These are phyloP conservation scores for Phytopythium chamaehyphon DNA, from an alignment of 352 stramenopile genomes.

Conservation along the genomic window DNA sequence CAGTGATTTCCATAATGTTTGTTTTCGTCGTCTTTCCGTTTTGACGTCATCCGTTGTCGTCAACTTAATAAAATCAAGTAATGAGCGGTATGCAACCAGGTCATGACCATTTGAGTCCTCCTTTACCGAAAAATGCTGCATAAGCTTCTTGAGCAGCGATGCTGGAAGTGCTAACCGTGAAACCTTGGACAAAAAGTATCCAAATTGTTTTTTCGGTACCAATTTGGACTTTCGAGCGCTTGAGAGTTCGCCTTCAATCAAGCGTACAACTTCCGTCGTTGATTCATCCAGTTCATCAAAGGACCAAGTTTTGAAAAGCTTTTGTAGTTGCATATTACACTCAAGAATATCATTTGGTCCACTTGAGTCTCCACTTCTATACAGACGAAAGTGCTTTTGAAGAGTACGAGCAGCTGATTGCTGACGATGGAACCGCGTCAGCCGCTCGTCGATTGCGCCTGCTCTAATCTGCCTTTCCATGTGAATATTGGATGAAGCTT, in stretches of 20 bases:
- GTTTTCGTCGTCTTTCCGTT: slow-evolving; percentile 16
- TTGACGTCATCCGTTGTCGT: slow-evolving; percentile 29
- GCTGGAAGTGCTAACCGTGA: slow-evolving; percentile 38
- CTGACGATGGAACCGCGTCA: background rate
- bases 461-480: background rate
- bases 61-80: slow-evolving; percentile 48
- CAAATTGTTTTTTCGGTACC: slow-evolving; percentile 46
- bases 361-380: slow-evolving; percentile 14
- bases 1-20: slow-evolving; percentile 24
- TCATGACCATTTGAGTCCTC: slow-evolving; percentile 6
- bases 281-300: slow-evolving; percentile 32
- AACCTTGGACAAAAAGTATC: slow-evolving; percentile 45
- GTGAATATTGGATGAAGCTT: background rate
- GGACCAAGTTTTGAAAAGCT: slow-evolving; percentile 35
- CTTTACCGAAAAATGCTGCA: slow-evolving; percentile 37
- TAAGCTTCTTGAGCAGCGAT: slow-evolving; percentile 29
- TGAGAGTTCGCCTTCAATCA: slow-evolving; percentile 36
- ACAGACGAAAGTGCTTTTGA: slow-evolving; percentile 34
- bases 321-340: slow-evolving; percentile 31
- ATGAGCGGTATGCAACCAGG: slow-evolving; percentile 30
- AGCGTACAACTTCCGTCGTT: slow-evolving; percentile 24
- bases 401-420: slow-evolving; percentile 20
- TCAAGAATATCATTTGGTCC: slow-evolving; percentile 21
- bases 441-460: slow-evolving; percentile 3
- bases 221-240: slow-evolving; percentile 19